phyloP scores from a whole-genome alignment of 2,329 filamentous ascomycete genomes.

The Fusarium longipes region DNA sequence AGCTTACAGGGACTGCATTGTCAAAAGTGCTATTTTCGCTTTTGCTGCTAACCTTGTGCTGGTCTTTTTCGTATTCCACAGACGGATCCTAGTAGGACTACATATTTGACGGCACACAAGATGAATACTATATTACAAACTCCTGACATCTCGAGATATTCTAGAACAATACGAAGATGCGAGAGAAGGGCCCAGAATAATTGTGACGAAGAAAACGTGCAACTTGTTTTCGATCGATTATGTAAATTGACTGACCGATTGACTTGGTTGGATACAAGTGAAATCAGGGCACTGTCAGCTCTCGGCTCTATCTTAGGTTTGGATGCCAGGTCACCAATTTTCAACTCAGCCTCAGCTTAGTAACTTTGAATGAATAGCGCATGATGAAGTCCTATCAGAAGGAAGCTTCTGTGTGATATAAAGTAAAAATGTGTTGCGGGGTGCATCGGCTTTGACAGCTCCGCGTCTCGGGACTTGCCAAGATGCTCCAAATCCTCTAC shows the following conservation, averaged over 20 bases:
- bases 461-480: constrained; percentile 12
- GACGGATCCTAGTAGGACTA: not conserved
- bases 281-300: not conserved
- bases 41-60: not conserved
- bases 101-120: constrained; percentile 1
- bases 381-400: not conserved
- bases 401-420: not conserved
- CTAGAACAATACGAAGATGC: not conserved
- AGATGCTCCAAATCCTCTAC: constrained; percentile 14
- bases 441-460: not conserved
- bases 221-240: not conserved
- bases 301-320: not conserved
- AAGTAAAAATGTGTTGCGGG: not conserved
- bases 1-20: not conserved
- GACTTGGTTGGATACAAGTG: no score
- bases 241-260: not conserved
- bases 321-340: not conserved
- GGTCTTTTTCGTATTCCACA: constrained; percentile 17
- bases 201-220: not conserved
- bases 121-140: constrained; percentile 16
- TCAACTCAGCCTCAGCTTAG: constrained; percentile 1
- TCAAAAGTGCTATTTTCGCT: not conserved
- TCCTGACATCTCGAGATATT: not conserved
- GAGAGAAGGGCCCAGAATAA: not conserved
- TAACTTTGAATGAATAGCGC: not conserved